Conservation (phyloP, 768 basidiomycete genomes). For the Boletellus ananiceps region DNA sequence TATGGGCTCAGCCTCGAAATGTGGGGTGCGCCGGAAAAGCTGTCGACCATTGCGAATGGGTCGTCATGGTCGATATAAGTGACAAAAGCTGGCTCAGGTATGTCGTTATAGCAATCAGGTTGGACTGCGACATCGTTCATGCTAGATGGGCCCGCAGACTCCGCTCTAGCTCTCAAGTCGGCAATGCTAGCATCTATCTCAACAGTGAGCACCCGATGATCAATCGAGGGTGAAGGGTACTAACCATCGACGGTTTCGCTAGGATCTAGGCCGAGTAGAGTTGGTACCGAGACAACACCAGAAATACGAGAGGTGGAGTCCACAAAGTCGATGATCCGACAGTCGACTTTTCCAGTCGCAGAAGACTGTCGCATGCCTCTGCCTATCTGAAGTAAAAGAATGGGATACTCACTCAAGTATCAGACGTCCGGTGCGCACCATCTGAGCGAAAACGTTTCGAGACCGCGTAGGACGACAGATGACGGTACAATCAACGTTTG, state of each 20-base stretch:
- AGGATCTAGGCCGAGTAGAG: conserved; percentile 83
- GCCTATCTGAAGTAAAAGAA: conserved; percentile 62
- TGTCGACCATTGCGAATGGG: conserved; percentile 55
- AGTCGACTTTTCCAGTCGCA: conserved; percentile 73
- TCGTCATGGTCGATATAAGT: conserved; percentile 76
- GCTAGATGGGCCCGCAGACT: conserved; percentile 12
- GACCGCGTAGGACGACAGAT: conserved; percentile 87
- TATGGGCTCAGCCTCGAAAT: conserved; percentile 49
- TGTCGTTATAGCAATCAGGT: conserved; percentile 26
- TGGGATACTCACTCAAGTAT: neutral
- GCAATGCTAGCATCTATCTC: conserved; percentile 48
- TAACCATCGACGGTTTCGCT: conserved; percentile 56
- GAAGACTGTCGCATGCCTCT: conserved; percentile 88
- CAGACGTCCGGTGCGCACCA: conserved; percentile 47
- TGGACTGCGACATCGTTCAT: neutral
- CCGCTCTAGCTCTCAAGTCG: conserved; percentile 41
- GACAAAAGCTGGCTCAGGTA: conserved; percentile 57
- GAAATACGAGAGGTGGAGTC: conserved; percentile 64
- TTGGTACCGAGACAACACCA: conserved; percentile 75
- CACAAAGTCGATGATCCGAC: conserved; percentile 88
- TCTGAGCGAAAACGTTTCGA: conserved; percentile 85
- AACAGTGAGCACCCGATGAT: neutral
- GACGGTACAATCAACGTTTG: conserved; percentile 88
- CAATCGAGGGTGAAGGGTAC: conserved; percentile 1
- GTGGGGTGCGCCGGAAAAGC: conserved; percentile 51